phyloP scores from a whole-genome alignment of 148 eudicot genomes.

The Rhododendron ferrugineum region DNA sequence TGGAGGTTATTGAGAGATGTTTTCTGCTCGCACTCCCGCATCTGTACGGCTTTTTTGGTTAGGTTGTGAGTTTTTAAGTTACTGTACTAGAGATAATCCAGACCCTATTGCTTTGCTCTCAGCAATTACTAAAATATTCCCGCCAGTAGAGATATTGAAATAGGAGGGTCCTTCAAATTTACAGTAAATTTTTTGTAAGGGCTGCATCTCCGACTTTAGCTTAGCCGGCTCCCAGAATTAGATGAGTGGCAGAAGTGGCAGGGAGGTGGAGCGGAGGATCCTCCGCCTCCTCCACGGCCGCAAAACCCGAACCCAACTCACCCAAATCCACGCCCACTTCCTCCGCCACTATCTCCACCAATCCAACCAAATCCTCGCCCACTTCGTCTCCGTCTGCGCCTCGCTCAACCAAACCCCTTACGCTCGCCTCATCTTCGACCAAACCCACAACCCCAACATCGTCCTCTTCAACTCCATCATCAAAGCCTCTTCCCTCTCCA shows the following conservation, averaged over 20 bases:
- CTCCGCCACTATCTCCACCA: slow-evolving; percentile 65
- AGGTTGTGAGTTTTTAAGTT: too few species aligned
- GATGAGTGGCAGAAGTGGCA: slow-evolving; percentile 12
- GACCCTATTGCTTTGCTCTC: too few species aligned
- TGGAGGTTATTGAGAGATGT: too few species aligned
- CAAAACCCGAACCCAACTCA: slow-evolving; percentile 43
- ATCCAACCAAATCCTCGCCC: slow-evolving; percentile 61
- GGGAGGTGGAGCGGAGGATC: slow-evolving; percentile 50
- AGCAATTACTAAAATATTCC: too few species aligned
- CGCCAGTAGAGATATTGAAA: too few species aligned
- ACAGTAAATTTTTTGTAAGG: too few species aligned
- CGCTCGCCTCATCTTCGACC: slow-evolving; percentile 49
- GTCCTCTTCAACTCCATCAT: slow-evolving; percentile 67
- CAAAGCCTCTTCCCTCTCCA: slow-evolving; percentile 46
- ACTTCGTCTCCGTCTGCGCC: slow-evolving; percentile 59
- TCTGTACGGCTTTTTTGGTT: too few species aligned
- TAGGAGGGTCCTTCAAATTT: too few species aligned
- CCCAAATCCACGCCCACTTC: slow-evolving; percentile 63
- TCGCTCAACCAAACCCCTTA: slow-evolving; percentile 26
- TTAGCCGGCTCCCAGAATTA: too few species aligned
- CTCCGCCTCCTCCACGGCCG: slow-evolving; percentile 65
- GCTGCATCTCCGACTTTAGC: too few species aligned
- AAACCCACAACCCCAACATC: slow-evolving; percentile 44
- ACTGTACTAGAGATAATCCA: too few species aligned
- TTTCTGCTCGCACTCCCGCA: too few species aligned